These are phyloP conservation scores for Coleophoma eucalyptorum DNA, from an alignment of 2,329 filamentous ascomycete genomes.

Conservation along the genomic window DNA sequence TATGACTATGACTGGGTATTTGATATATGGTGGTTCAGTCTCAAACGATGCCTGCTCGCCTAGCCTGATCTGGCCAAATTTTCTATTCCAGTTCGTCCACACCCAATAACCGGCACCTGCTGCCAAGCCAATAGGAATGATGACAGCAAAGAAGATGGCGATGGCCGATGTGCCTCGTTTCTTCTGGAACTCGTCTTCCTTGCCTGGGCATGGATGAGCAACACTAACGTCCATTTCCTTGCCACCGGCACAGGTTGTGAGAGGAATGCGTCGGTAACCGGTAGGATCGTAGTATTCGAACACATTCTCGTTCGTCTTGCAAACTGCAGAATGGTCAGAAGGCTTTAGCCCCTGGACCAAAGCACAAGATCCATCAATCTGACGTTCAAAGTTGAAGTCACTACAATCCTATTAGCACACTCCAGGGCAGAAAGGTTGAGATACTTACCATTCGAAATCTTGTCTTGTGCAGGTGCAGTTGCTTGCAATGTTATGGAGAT, in stretches of 20 bases:
- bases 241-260: conserved; percentile 82
- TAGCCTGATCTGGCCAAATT: conserved; percentile 88
- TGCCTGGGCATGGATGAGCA: conserved; percentile 66
- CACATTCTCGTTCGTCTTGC: conserved; percentile 60
- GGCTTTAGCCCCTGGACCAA: conserved; percentile 72
- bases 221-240: conserved; percentile 63
- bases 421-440: background rate
- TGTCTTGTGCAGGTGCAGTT: conserved; percentile 81
- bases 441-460: conserved; percentile 86
- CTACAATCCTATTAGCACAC: conserved; percentile 37
- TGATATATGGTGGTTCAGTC: conserved; percentile 72
- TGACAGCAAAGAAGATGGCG: conserved; percentile 80
- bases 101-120: conserved; percentile 77
- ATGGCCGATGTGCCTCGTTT: conserved; percentile 68
- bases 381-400: conserved; percentile 89
- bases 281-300: conserved; percentile 80
- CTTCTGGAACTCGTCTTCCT: conserved; percentile 78
- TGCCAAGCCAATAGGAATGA: conserved; percentile 71
- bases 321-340: conserved; percentile 53
- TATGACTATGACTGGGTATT: conserved; percentile 73
- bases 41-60: conserved; percentile 67
- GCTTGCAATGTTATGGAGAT: conserved; percentile 63
- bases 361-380: conserved; percentile 70
- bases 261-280: conserved; percentile 83
- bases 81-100: conserved; percentile 79